Evolutionary conservation across 1,284 basidiomycete species (phyloP).

Genomic region (Tylopilus sp.): DNA sequence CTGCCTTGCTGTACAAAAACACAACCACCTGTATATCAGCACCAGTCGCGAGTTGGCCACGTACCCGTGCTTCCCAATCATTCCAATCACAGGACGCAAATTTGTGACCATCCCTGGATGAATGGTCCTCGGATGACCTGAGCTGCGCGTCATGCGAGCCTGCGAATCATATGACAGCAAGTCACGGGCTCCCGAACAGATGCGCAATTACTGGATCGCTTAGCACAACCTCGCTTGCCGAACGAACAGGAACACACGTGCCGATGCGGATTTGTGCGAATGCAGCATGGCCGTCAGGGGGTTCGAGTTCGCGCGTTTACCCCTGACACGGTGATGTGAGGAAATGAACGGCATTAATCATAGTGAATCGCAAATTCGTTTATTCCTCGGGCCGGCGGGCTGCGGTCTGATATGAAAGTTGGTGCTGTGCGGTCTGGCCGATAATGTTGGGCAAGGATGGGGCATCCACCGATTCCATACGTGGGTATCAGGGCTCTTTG

Average conservation of each 20-base stretch:
- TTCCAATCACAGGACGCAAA: slow-evolving; percentile 3
- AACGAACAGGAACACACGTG: slow-evolving; percentile 18
- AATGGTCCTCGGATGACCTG: neutral
- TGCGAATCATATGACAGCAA: slow-evolving; percentile 5
- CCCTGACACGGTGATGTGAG: slow-evolving; percentile 17
- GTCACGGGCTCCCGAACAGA: neutral
- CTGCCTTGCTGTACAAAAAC: slow-evolving; percentile 15
- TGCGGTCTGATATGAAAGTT: slow-evolving; percentile 4
- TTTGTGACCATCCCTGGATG: neutral
- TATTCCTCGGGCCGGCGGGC: slow-evolving; percentile 11
- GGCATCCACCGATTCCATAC: neutral
- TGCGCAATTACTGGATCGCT: slow-evolving; percentile 1
- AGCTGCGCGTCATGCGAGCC: neutral
- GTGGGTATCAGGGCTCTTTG: neutral
- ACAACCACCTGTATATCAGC: slow-evolving; percentile 9
- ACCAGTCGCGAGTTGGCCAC: slow-evolving; percentile 14
- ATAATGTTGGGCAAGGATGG: neutral
- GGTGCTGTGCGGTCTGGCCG: neutral
- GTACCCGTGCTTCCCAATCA: slow-evolving; percentile 6
- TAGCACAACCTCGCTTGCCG: slow-evolving; percentile 3
- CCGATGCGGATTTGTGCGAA: slow-evolving; percentile 21
- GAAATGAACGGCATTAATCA: slow-evolving; percentile 31
- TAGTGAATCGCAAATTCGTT: slow-evolving; percentile 17
- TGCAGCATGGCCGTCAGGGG: slow-evolving; percentile 30
- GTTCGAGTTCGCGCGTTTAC: neutral